Percentiles rank a stretch among this genome's conserved stretches.
Conservation (phyloP, 345 rosid genomes). For the Eucalyptus grandis region DNA sequence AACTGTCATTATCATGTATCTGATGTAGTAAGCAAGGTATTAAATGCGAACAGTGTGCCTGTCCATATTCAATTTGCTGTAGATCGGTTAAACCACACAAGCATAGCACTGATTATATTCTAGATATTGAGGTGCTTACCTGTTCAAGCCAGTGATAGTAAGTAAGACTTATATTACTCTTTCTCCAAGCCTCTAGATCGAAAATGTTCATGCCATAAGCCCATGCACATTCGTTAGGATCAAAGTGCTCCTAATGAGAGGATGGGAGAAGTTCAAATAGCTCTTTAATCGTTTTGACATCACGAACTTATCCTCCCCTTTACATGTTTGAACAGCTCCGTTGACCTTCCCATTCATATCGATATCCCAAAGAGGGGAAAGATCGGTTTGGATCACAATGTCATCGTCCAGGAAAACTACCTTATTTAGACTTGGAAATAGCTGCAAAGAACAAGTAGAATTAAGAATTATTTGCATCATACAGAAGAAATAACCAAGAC, state of each 20-base stretch:
- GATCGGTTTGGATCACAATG: conserved; percentile 85
- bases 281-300: conserved; percentile 84
- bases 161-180: conserved; percentile 72
- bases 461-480: neutral
- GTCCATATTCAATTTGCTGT: neutral
- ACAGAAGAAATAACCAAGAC: neutral
- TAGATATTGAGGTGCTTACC: conserved; percentile 22
- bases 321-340: conserved; percentile 91
- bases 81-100: neutral
- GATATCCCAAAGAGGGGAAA: conserved; percentile 89
- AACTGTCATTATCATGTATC: neutral
- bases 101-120: neutral
- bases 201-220: conserved; percentile 97
- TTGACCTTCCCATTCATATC: conserved; percentile 87
- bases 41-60: neutral
- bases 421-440: conserved; percentile 86
- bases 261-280: conserved; percentile 90
- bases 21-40: neutral
- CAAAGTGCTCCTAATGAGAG: conserved; percentile 47
- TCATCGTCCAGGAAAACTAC: conserved; percentile 92
- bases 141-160: conserved; percentile 88
- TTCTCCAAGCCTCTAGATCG: conserved; percentile 88
- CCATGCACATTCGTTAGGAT: conserved; percentile 92
- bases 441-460: conserved; percentile 17
- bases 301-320: conserved; percentile 68